Evolutionary conservation across 2,329 filamentous ascomycete species (phyloP), one percentile per base, ranked within the genome.

Genomic region (Akanthomyces muscarius): DNA sequence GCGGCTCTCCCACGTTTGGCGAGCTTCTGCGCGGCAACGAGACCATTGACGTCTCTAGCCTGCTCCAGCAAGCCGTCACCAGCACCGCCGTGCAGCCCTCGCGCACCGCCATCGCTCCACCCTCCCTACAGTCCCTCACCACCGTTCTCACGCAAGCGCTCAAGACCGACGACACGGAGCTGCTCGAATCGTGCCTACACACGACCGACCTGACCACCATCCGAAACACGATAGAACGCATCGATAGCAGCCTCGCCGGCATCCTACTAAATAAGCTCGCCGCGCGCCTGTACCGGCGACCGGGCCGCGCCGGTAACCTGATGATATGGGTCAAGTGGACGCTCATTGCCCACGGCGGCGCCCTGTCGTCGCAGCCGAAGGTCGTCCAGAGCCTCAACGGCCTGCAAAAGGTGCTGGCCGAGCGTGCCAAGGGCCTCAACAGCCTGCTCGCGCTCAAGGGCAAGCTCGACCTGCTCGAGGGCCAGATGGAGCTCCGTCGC

Each of bases 311-410:
- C 16, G 92, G 93, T 58, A 91, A 89, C 71, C 85, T 99, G 38
- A 93, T 97, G 84, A 86, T 90, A 18, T 99, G 95, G 93, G 90
- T 98, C 50, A 93, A 97, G 76, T 97, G 92, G 91, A 94, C 92
- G 1, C 85, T 97, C 61, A 87, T 97, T 41, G 89, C 91, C 1
- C 95, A 99, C 72, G 95, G 95, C 68, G 95, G 94, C 67, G 93
- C 93, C 60, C 82, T 99, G 57, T 91, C 93, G 13, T 89, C 89
- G 38, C 91, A 96, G 74, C 87, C 90, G n/a, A 89, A 93, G 66
- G 82, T 97, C 44, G 83, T 95, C 68, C 87, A 88, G 71, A 88
- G 89, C 72, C 84, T 99, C 64, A 83, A 85, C 54, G 88, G 89
- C 47, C 81, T 99, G 61, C 91, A 94, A 75, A 89, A 90, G 72